Evolutionary conservation across 192 early-diverging fungal genomes (phyloP).

Genomic region (Rhizoclosmatium sp.): DNA sequence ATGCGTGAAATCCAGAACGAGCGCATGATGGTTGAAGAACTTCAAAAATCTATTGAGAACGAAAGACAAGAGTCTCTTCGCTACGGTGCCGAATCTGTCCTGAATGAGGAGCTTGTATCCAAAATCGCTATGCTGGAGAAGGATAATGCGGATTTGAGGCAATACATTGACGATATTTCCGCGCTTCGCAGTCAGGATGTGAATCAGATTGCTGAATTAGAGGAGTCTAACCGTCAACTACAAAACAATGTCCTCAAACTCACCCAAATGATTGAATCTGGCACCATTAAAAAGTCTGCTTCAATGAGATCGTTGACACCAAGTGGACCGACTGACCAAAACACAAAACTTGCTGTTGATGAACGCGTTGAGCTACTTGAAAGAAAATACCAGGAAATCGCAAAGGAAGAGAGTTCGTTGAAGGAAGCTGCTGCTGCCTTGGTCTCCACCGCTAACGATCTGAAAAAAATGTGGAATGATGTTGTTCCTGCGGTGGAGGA

Average conservation of each 20-base stretch:
- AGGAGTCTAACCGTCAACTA: constrained; percentile 31
- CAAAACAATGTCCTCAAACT: constrained; percentile 35
- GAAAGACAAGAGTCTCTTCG: constrained; percentile 25
- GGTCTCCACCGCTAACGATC: constrained; percentile 19
- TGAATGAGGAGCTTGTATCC: not conserved
- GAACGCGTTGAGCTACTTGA: constrained; percentile 30
- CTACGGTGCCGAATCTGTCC: not conserved
- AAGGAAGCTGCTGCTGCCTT: constrained; percentile 33
- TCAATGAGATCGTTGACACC: not conserved
- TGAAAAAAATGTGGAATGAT: constrained; percentile 27
- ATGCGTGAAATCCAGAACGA: constrained; percentile 20
- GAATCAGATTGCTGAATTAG: constrained; percentile 1
- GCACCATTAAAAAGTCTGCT: not conserved
- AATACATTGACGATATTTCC: constrained; percentile 1
- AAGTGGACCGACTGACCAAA: not conserved
- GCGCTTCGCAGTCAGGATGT: not conserved
- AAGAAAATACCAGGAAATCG: constrained; percentile 10
- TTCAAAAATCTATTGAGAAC: constrained; percentile 16
- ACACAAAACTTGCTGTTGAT: constrained; percentile 1
- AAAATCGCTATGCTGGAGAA: constrained; percentile 13
- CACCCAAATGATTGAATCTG: constrained; percentile 38
- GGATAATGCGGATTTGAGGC: constrained; percentile 11
- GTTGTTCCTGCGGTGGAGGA: constrained; percentile 30
- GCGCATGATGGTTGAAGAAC: constrained; percentile 8
- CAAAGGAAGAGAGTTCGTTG: constrained; percentile 27